Evolutionary conservation across 2,329 filamentous ascomycete genomes (phyloP), one percentile per base, ranked within the genome.

Genomic region (Stagonosporopsis vannaccii): DNA sequence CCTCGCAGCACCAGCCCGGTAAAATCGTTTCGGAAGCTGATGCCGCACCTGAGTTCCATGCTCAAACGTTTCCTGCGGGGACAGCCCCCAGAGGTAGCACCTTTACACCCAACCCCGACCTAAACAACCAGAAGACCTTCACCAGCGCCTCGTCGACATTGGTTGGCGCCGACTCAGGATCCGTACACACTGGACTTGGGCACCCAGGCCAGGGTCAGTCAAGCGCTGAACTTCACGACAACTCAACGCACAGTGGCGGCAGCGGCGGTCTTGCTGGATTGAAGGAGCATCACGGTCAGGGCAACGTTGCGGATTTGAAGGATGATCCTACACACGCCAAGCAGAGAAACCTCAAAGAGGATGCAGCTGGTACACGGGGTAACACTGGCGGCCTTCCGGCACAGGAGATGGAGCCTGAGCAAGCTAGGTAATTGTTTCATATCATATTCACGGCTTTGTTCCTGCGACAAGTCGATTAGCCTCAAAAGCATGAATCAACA

Each of bases 1-100:
- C 48, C 28, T n/a, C 30, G 6, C 63, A 90, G 87, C 88, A 91
- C 74, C 80, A 86, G 69, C 82, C 84, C 3, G 88, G 88, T 48
- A 78, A 82, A 63, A 81, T 85, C 58, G 81, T 85, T 13, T 57
- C 54, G 78, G 80, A 60, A 84, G 86, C 62, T 86, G 88, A 52
- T 15, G 49, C 77, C 78, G 22, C 69, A 75, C 12, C 85, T 85
- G 19, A 88, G 68, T 92, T 90, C 79, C 79, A 83, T 66, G 83
- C 85, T 22, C 63, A 91, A 71, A 82, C 81, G 1, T 76, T 86
- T 32, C 81, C 87, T 0, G 76, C 87, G 0, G 89, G 89, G 56
- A 84, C 85, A 3, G 89, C 89, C 0, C 89, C 89, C 1, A 60
- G 75, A 1, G 70, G 75, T 36, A 71, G 66, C 15, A 78, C 79